Evolutionary conservation across 2,329 filamentous ascomycete genomes (phyloP), one percentile per base, ranked within the genome.

Genomic region (Helotiales sp.): DNA sequence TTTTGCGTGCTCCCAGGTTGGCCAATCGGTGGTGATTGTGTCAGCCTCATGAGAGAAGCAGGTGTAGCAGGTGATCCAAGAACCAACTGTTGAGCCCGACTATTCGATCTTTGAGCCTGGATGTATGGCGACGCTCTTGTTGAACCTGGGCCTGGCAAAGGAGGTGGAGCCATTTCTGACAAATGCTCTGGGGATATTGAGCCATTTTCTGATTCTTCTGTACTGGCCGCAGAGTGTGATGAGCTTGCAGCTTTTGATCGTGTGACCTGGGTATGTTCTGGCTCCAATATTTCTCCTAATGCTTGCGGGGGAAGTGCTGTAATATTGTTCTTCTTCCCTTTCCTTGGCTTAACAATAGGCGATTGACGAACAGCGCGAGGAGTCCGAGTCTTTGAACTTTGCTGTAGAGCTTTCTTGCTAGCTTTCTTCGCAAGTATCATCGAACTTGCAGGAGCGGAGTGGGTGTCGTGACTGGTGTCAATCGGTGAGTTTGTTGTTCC

Each of bases 1-100:
- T 79, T 82, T 65, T 85, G 83, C 17, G 78, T 76, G 20, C 84
- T 77, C 0, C 75, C 80, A 43, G 77, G 79, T 70, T 70, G 71
- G 40, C 63, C 79, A 71, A 10, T 76, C 40, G 66, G 70, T 1
- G 74, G 74, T 37, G 75, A 75, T 59, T 75, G 71, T 13, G 84
- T 85, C 50, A 95, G 83, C 74, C 88, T 91, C 91, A 97, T 97
- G 66, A 97, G 80, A 6, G 93, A 97, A 8, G 94, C 93, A 0
- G 93, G 93, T 0, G 93, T 97, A 1, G 93, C 93, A 11, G 92
- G 92, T 61, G 89, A 87, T 24, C 74, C 72, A 26, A 75, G 65
- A 26, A 72, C 63, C 17, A 74, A 37, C 17, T 63, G 69, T 61
- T 73, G 71, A 11, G 82, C 61, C 82, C 82, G 24, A 80, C 70